Evolutionary conservation across 148 eudicot species (phyloP), one percentile per base, ranked within the genome.

Genomic region (Rhododendron ferrugineum): DNA sequence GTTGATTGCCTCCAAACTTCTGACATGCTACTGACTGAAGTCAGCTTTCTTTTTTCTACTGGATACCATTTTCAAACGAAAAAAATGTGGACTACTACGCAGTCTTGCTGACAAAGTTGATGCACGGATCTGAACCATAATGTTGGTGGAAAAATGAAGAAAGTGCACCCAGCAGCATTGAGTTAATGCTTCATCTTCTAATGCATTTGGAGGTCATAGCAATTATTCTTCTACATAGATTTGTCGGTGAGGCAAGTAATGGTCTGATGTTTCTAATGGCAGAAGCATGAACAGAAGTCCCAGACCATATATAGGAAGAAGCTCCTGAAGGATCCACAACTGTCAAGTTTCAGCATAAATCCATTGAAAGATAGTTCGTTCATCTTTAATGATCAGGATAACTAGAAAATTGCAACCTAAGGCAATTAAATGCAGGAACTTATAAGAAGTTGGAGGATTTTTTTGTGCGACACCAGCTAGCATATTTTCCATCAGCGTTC

Each of bases 301-400:
- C 60, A 37, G 50, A 62, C 56, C 34, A 77, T 44, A 9, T 18
- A 28, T 40, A 47, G 46, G 47, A 78, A 83, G 86, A 77, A 60
- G 83, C 72, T 82, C 77, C 80, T 79, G 64, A 11, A 2, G 42
- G 70, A 22, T 49, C 60, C 47, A 28, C 46, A 46, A 68, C 28
- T 49, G n/a, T 60, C 72, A 81, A 74, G 32, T 56, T 77, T 78
- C 83, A 47, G 26, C 50, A 37, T 79, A 78, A 36, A 72, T 87
- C 83, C 79, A 78, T 83, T 68, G 60, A 83, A 83, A 87, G 83
- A 87, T 87, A 87, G 85, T 87, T 87, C 80, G 86, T 83, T 83
- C 83, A 20, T 78, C 83, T 68, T 87, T 60, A 78, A 50, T 10
- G 20, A 64, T 83, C 83, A 83, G 79, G 52, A 74, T 80, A 75